Conservation (phyloP, 352 stramenopile species). For the Phytopythium boreale region DNA sequence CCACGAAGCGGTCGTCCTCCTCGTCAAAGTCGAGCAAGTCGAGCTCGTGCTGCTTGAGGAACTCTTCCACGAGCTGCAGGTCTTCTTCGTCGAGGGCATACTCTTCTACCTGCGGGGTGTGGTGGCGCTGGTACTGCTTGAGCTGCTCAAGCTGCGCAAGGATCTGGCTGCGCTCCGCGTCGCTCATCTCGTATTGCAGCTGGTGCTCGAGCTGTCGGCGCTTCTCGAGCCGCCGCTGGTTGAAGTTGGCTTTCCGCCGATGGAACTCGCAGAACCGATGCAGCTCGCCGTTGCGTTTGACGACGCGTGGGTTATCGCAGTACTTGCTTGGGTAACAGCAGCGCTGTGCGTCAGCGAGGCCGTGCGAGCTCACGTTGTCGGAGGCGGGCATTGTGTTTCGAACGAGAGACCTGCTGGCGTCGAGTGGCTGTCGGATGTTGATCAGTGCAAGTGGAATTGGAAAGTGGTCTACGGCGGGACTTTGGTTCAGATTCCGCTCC, state of each 20-base stretch:
- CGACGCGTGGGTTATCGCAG: constrained; percentile 31
- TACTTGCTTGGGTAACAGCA: constrained; percentile 38
- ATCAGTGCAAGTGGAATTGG: neutral
- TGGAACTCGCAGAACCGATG: constrained; percentile 38
- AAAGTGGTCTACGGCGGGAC: neutral
- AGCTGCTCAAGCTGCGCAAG: constrained; percentile 12
- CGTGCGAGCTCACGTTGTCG: neutral
- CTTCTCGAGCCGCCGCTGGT: constrained; percentile 35
- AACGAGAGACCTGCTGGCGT: neutral
- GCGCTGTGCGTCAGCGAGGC: constrained; percentile 2
- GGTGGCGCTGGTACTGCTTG: constrained; percentile 9
- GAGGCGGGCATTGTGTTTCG: neutral
- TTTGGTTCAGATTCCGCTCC: neutral
- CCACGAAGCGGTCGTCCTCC: constrained; percentile 9
- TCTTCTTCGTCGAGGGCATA: constrained; percentile 15
- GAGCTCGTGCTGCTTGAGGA: constrained; percentile 20
- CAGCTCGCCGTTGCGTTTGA: constrained; percentile 39
- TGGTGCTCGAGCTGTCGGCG: constrained; percentile 17
- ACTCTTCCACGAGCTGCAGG: constrained; percentile 21
- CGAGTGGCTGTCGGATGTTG: neutral
- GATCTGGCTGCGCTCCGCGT: constrained; percentile 11
- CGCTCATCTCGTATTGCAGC: constrained; percentile 6
- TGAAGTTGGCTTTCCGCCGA: constrained; percentile 33
- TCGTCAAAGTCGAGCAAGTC: constrained; percentile 11
- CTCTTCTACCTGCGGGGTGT: neutral